Percentiles rank a stretch among this genome's conserved stretches.
Evolutionary conservation across 352 stramenopile genomes (phyloP).

Genomic region (Pythium phragmiticola): DNA sequence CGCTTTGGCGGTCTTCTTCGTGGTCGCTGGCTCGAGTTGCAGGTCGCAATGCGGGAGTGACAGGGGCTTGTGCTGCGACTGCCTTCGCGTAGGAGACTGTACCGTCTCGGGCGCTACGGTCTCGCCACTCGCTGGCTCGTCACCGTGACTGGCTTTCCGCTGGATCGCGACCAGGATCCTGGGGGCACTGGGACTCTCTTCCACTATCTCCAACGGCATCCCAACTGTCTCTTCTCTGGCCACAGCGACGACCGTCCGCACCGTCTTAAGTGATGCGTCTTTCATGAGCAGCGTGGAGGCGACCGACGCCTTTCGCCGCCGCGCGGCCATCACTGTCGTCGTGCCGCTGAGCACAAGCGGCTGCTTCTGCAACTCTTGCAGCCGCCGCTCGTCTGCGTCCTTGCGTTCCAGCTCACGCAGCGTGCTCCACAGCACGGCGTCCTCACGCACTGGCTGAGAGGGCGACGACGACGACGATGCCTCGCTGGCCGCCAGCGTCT

Average conservation of each 20-base stretch:
- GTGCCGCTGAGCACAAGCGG: conserved; percentile 17
- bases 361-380: background rate
- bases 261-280: background rate
- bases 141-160: background rate
- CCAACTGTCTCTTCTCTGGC: background rate
- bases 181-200: conserved; percentile 10
- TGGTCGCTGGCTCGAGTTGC: background rate
- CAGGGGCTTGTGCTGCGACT: conserved; percentile 1
- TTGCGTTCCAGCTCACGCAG: conserved; percentile 1
- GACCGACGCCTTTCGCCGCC: conserved; percentile 3
- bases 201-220: background rate
- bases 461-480: background rate
- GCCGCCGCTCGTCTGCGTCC: conserved; percentile 10
- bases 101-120: background rate
- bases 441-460: background rate
- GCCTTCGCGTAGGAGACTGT: background rate
- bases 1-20: background rate
- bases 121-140: background rate
- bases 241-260: background rate
- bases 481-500: background rate
- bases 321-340: conserved; percentile 13
- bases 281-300: background rate
- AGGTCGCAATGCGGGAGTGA: conserved; percentile 2
- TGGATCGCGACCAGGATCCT: conserved; percentile 27
- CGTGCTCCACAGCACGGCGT: background rate